Conservation (phyloP, 805 yeast genomes). For the Metschnikowia similis region DNA sequence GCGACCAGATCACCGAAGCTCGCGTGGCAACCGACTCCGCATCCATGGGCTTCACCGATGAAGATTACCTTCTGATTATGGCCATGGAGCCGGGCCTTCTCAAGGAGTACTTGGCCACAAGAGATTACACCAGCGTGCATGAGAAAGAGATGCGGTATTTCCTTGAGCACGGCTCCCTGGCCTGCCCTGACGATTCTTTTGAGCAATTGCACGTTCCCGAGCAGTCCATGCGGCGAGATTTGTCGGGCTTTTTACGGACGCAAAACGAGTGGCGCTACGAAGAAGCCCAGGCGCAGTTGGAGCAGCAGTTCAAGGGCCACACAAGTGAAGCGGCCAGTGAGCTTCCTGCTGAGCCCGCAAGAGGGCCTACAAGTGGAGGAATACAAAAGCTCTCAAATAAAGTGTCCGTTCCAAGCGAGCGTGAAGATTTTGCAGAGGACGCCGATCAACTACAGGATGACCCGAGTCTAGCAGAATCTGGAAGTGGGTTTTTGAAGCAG, state of each 20-base stretch:
- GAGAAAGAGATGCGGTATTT: slow-evolving; percentile 17
- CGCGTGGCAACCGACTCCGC: not conserved
- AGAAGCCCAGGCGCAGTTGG: not conserved
- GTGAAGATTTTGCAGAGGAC: not conserved
- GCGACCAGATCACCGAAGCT: not conserved
- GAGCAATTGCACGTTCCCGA: not conserved
- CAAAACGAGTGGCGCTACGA: not conserved
- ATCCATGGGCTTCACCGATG: slow-evolving; percentile 10
- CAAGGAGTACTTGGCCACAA: slow-evolving; percentile 22
- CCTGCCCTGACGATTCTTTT: not conserved
- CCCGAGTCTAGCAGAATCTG: not conserved
- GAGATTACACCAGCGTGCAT: slow-evolving; percentile 25
- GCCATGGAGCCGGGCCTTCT: slow-evolving; percentile 21
- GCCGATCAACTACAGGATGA: not conserved
- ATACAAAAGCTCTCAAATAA: too few relatives aligned
- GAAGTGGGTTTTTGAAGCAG: not conserved
- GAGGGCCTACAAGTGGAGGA: too few relatives aligned
- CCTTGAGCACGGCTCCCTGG: not conserved
- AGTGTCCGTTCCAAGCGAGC: too few relatives aligned
- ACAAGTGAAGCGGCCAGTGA: not conserved
- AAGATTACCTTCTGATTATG: slow-evolving; percentile 27
- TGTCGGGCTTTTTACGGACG: not conserved
- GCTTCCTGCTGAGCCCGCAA: too few relatives aligned
- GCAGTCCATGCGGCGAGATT: slow-evolving; percentile 1
- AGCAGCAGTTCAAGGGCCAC: not conserved